These are phyloP conservation scores for Aspergillus bridgeri DNA, from an alignment of 495 filamentous ascomycete species.

Conservation along the genomic window DNA sequence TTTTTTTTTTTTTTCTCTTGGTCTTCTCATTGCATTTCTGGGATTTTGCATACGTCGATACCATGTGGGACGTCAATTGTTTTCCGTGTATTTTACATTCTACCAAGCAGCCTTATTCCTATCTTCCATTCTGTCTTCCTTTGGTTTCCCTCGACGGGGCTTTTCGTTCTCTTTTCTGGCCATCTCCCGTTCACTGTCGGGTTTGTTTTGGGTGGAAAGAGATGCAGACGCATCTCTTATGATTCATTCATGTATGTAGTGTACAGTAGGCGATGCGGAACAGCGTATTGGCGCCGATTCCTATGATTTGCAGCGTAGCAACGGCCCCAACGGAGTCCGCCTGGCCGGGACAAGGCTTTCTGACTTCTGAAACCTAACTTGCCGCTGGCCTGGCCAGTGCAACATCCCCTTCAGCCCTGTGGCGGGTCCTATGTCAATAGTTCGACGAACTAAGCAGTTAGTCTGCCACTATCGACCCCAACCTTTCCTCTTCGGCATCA, in stretches of 20 bases:
- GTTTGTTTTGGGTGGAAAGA: background rate
- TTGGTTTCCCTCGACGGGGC: background rate
- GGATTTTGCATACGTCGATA: constrained; percentile 7
- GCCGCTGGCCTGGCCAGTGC: too few species aligned
- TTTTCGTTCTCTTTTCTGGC: background rate
- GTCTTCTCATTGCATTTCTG: background rate
- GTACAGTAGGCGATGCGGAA: constrained; percentile 22
- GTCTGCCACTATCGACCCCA: too few species aligned
- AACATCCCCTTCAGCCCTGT: background rate
- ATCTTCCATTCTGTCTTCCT: background rate
- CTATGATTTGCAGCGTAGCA: background rate
- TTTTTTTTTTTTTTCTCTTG: too few species aligned
- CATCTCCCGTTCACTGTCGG: background rate
- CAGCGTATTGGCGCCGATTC: constrained; percentile 1
- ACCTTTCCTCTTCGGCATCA: too few species aligned
- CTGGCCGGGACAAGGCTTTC: background rate
- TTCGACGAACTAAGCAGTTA: background rate
- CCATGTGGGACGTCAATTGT: constrained; percentile 1
- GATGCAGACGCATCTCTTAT: constrained; percentile 1
- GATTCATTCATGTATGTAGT: constrained; percentile 12
- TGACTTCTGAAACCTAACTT: too few species aligned
- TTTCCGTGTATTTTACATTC: constrained; percentile 13
- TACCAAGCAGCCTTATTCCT: background rate
- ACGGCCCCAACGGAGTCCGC: background rate
- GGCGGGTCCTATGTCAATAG: background rate